Evolutionary conservation across 2,329 filamentous ascomycete genomes (phyloP).

Genomic region (Cercospora nicotianae): DNA sequence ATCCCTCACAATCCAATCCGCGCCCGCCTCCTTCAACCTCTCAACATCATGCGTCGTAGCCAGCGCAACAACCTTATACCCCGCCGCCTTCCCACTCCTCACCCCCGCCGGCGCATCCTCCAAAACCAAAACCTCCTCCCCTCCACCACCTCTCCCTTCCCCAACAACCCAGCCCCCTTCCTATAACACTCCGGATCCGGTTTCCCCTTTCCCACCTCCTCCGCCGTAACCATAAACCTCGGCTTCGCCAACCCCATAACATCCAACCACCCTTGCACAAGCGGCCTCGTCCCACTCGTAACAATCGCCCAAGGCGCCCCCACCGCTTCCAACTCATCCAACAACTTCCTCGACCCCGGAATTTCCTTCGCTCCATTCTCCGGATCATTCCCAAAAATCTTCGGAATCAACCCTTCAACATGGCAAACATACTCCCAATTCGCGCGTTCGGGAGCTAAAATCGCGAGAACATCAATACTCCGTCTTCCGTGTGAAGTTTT

Average conservation of each 20-base stretch:
- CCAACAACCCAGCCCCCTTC: constrained; percentile 45
- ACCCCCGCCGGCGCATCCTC: constrained; percentile 91
- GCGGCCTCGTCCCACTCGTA: constrained; percentile 50
- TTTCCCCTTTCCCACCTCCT: constrained; percentile 52
- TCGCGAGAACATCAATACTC: constrained; percentile 79
- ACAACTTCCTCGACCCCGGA: constrained; percentile 60
- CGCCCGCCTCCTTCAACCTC: constrained; percentile 71
- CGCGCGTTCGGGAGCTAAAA: constrained; percentile 79
- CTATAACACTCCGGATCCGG: constrained; percentile 53
- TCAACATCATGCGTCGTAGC: constrained; percentile 77
- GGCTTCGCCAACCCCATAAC: constrained; percentile 51
- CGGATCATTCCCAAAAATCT: constrained; percentile 71
- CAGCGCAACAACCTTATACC: constrained; percentile 80
- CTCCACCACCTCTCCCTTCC: constrained; percentile 34
- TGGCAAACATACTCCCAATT: constrained; percentile 87
- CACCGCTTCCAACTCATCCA: constrained; percentile 37
- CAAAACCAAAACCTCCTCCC: constrained; percentile 64
- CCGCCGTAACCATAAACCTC: constrained; percentile 50
- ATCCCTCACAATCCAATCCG: constrained; percentile 84
- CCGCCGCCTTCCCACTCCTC: constrained; percentile 77
- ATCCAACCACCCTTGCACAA: constrained; percentile 53
- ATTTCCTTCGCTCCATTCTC: constrained; percentile 76
- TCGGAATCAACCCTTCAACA: constrained; percentile 76
- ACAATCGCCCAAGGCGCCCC: constrained; percentile 80
- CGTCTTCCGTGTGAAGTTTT: constrained; percentile 88